These are phyloP conservation scores for Filosporella fistucella DNA, from an alignment of 495 filamentous ascomycete species.

Conservation along the genomic window DNA sequence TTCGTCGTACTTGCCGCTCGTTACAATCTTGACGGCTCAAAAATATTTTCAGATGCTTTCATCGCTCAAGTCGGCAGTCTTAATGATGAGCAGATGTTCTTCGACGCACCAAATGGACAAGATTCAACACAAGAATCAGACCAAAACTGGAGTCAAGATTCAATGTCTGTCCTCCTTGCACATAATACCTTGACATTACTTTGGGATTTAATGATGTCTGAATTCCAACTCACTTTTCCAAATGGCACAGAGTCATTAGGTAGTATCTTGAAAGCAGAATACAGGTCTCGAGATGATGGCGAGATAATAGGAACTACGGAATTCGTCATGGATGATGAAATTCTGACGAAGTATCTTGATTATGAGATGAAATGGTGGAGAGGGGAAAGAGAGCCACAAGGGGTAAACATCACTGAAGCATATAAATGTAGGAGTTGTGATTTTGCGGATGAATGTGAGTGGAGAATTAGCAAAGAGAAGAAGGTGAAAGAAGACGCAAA, in stretches of 20 bases:
- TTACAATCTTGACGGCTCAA: constrained; percentile 59
- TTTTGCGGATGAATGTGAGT: constrained; percentile 49
- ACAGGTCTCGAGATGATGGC: constrained; percentile 45
- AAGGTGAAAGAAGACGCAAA: constrained; percentile 28
- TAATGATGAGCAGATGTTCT: constrained; percentile 47
- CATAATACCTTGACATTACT: constrained; percentile 57
- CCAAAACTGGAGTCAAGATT: constrained; percentile 29
- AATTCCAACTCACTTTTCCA: constrained; percentile 54
- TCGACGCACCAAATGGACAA: constrained; percentile 27
- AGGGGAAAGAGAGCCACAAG: constrained; percentile 69
- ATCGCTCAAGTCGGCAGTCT: constrained; percentile 71
- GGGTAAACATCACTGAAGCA: constrained; percentile 82
- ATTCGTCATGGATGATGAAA: constrained; percentile 62
- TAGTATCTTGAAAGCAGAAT: constrained; percentile 59
- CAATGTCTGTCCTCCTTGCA: constrained; percentile 45
- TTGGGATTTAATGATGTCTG: constrained; percentile 61
- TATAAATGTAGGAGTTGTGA: constrained; percentile 75
- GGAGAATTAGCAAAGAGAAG: constrained; percentile 38
- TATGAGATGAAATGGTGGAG: constrained; percentile 83
- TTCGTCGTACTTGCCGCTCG: constrained; percentile 61
- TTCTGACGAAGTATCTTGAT: constrained; percentile 58
- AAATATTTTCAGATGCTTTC: constrained; percentile 72
- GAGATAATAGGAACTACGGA: constrained; percentile 60
- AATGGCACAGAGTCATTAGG: constrained; percentile 43
- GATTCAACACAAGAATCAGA: constrained; percentile 27